Evolutionary conservation across 805 yeast genomes (phyloP).

Genomic region (Phaffomyces thermotolerans): DNA sequence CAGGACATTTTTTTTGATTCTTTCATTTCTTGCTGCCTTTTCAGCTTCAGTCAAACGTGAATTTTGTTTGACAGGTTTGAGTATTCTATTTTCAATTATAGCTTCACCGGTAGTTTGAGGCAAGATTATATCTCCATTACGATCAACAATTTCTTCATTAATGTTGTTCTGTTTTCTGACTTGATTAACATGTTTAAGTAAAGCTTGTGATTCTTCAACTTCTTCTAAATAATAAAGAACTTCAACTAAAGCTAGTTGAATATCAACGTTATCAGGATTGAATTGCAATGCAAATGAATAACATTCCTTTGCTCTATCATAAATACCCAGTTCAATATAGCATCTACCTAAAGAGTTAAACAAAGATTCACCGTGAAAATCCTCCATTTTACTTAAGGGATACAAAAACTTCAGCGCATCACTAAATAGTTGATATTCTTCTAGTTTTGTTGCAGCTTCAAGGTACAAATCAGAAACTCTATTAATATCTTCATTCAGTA

Average conservation of each 20-base stretch:
- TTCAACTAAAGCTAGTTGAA: conserved; percentile 75
- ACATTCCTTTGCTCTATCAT: conserved; percentile 53
- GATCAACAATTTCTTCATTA: conserved; percentile 20
- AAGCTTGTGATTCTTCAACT: conserved; percentile 44
- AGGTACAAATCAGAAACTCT: conserved; percentile 66
- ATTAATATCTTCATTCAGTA: conserved; percentile 48
- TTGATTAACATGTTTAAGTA: conserved; percentile 49
- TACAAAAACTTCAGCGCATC: conserved; percentile 67
- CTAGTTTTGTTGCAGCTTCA: conserved; percentile 71
- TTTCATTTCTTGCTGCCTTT: conserved; percentile 45
- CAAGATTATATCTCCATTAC: conserved; percentile 1
- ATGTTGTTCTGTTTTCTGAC: conserved; percentile 24
- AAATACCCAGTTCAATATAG: conserved; percentile 64
- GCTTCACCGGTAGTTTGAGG: conserved; percentile 9
- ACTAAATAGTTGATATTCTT: conserved; percentile 58
- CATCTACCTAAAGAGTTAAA: conserved; percentile 64
- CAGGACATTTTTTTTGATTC: conserved; percentile 49
- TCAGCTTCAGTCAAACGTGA: conserved; percentile 35
- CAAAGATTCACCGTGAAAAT: conserved; percentile 41
- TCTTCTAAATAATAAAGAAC: conserved; percentile 62
- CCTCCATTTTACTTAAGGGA: conserved; percentile 50
- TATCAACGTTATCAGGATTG: conserved; percentile 62
- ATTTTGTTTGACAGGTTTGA: conserved; percentile 24
- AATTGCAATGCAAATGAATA: conserved; percentile 45
- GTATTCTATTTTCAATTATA: conserved; percentile 16